Evolutionary conservation across 2,329 filamentous ascomycete species (phyloP), one percentile per base, ranked within the genome.

Genomic region (Stagonosporopsis chrysanthemi): DNA sequence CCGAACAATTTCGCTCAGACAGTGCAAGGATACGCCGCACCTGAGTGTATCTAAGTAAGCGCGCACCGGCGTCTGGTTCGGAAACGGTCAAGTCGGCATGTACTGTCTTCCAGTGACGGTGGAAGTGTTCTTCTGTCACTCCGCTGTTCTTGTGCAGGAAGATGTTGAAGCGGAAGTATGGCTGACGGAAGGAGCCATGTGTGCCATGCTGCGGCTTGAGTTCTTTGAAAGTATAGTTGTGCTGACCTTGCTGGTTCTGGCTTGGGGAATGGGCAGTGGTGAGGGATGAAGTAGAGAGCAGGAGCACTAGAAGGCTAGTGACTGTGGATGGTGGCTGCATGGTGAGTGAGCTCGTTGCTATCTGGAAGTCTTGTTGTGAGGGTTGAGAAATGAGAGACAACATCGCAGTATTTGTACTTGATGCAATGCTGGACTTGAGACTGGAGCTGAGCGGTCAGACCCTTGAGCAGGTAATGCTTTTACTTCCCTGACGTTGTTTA

Each of bases 41-140:
- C 46, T 66, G 60, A 8, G 53, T 48, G 26, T 65, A 64, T 39
- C 62, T 41, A 22, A 48, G n/a, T 1, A 66, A n/a, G 12, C 48
- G 14, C 0, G 53, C 19, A 3, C 58, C 55, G 4, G 52, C 38
- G 11, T 61, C 51, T 11, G 31, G 41, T 12, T 29, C 9, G 2
- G 45, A 29, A 19, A 64, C 52, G 23, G 53, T 60, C 7, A 63
- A 42, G 23, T 64, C 60, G 0, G 60, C 62, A 31, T 65, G 60
- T 6, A 61, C 53, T 4, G 51, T 56, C 41, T 58, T 54, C 62
- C 62, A 64, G 22, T 64, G 58, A n/a, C 42, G 41, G 29, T 64
- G 55, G 35, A 61, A 64, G 22, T 31, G 44, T 4, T 57, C 58
- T 2, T 54, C 49, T 1, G 58, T 57, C 17, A 63, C 24, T 24